A percentile compares a stretch with the other conserved stretches of the same genome.
phyloP scores from a whole-genome alignment of 148 eudicot species.

The Camellia sinensis region DNA sequence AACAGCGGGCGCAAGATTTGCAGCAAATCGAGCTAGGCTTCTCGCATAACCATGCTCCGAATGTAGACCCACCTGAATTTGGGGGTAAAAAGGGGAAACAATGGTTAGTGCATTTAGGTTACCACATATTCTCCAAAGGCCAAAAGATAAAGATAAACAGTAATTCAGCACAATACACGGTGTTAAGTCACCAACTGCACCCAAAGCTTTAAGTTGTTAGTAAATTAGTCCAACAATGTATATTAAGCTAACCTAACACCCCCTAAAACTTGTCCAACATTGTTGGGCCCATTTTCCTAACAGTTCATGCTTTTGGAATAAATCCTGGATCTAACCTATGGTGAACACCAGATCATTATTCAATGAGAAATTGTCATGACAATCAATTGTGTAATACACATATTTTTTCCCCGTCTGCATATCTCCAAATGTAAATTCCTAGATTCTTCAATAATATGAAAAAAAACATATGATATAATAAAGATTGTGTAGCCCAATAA shows the following conservation, averaged over 20 bases:
- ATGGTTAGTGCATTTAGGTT: not conserved
- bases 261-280: no score
- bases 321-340: no score
- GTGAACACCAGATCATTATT: no score
- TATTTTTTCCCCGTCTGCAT: not conserved
- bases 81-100: not conserved
- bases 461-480: no score
- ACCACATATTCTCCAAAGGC: not conserved
- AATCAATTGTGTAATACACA: not conserved
- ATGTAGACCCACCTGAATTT: conserved; percentile 59
- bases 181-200: not conserved
- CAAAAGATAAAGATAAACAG: not conserved
- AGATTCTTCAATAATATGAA: not conserved
- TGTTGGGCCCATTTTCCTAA: no score
- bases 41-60: conserved; percentile 68
- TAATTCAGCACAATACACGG: not conserved
- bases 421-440: not conserved
- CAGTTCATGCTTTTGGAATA: no score
- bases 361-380: no score
- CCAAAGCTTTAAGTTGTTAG: not conserved
- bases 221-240: not conserved
- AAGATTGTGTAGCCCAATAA: not conserved
- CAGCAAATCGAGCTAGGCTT: conserved; percentile 81
- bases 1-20: conserved; percentile 69
- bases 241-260: no score